Base-by-base conservation (phyloP, 768 basidiomycete genomes). In the Xerocomus brunneocitrinus region DNA sequence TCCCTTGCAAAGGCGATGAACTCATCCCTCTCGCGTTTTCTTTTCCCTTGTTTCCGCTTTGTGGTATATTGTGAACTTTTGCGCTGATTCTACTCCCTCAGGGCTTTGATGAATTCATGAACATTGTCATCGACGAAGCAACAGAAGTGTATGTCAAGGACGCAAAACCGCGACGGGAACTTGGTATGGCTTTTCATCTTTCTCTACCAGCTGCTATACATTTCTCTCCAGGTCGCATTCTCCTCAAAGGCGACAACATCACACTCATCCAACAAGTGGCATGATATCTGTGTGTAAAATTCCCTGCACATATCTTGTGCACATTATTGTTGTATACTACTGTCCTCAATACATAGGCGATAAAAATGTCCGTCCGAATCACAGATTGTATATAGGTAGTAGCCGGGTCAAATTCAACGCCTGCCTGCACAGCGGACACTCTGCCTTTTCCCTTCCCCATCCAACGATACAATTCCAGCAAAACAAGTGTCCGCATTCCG, bases 91-190 rank as follows among this genome's bases (percentile, higher is more conserved):
- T 44, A 43, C 50, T 55, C 38, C 10, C 36, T 10, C 66, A 98
- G 95, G 95, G 95, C 38, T 99, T 99, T 63, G 95, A 99, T 67
- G 95, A 99, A 71, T 99, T 98, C 74, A 99, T 99, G 95, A 99
- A 99, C 67, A 74, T 99, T 30, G 91, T 98, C 34, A 74, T 99
- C 24, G 95, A 99, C 61, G 91, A 97, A 46, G 92, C 95, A 41
- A 81, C 83, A 48, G 95, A 99, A 70, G 86, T 97, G 10, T 95
- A 83, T 65, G 84, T 94, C 46, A 92, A 93, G 68, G 92, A 91
- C 56, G 85, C 82, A 50, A 90, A 94, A 72, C 89, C 91, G 42
- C 78, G 88, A 62, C 75, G 84, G 71, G 84, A 91, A 57, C 76
- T 98, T 38, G 95, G 94, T 93, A 58, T 52, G 82, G 71, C 9